Evolutionary conservation across 352 stramenopile species (phyloP).

Genomic region (Peronospora belbahrii): DNA sequence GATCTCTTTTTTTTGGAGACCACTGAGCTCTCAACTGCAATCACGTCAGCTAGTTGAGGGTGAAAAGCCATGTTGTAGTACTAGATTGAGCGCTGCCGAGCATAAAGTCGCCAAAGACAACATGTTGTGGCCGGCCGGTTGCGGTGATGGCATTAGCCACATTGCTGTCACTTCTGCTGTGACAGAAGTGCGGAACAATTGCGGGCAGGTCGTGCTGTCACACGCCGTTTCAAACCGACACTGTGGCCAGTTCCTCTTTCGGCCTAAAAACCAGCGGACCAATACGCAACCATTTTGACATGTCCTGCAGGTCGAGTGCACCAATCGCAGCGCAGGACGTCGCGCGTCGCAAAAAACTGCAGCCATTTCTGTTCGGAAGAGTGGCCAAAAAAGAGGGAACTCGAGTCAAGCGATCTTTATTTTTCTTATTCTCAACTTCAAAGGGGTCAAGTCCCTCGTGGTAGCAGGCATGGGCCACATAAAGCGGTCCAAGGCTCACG

Average conservation of each 20-base stretch:
- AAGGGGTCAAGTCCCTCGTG: slow-evolving; percentile 24
- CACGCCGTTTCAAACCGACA: background rate
- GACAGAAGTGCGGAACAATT: background rate
- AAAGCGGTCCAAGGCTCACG: background rate
- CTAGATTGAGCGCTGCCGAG: background rate
- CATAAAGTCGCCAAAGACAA: background rate
- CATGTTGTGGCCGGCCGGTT: background rate
- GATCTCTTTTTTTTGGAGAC: background rate
- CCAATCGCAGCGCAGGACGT: slow-evolving; percentile 1
- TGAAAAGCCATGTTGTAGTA: background rate
- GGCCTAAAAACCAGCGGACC: background rate
- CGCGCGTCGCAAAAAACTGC: background rate
- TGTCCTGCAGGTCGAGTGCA: background rate
- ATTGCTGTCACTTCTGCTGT: background rate
- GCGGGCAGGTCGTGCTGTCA: background rate
- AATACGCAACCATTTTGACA: background rate
- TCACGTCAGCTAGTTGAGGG: background rate
- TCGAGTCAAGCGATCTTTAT: slow-evolving; percentile 12
- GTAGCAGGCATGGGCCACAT: slow-evolving; percentile 6
- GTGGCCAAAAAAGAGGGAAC: slow-evolving; percentile 3
- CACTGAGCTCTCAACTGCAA: background rate
- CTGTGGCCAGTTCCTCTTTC: background rate
- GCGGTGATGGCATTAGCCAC: background rate
- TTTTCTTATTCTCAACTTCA: slow-evolving; percentile 29
- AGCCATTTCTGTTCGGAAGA: slow-evolving; percentile 8